phyloP scores from a whole-genome alignment of 2,329 filamentous ascomycete genomes.

The Aspergillus niger region DNA sequence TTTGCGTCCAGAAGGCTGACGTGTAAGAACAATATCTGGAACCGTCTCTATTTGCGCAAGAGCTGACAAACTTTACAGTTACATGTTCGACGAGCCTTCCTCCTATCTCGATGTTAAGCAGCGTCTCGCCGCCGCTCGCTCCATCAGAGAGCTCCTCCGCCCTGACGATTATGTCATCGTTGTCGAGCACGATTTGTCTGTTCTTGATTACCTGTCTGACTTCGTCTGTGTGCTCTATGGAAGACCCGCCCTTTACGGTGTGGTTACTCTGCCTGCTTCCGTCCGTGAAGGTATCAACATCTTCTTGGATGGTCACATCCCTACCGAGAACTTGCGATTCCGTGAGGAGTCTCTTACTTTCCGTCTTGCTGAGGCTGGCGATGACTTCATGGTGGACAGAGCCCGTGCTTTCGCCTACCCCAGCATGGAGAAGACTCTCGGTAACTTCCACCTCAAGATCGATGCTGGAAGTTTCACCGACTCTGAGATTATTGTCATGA shows the following conservation, averaged over 20 bases:
- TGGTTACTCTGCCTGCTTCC: constrained; percentile 91
- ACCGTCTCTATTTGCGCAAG: not conserved
- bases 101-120: constrained; percentile 99
- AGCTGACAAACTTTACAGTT: constrained; percentile 50
- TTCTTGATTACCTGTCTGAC: constrained; percentile 97
- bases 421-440: constrained; percentile 87
- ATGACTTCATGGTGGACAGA: constrained; percentile 85
- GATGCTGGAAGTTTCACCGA: constrained; percentile 89
- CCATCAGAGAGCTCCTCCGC: constrained; percentile 87
- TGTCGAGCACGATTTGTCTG: constrained; percentile 98
- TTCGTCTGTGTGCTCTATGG: constrained; percentile 98
- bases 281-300: constrained; percentile 99
- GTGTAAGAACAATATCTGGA: constrained; percentile 57
- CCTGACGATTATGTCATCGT: constrained; percentile 96
- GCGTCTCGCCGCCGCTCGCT: constrained; percentile 85
- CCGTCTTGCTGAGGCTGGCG: constrained; percentile 84
- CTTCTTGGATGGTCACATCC: constrained; percentile 97
- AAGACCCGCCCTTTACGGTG: constrained; percentile 92
- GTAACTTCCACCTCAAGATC: constrained; percentile 80
- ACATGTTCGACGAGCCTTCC: constrained; percentile 99
- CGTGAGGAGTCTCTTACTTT: constrained; percentile 95
- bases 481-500: constrained; percentile 99
- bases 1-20: constrained; percentile 93
- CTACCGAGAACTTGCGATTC: constrained; percentile 97
- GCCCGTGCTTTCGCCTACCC: constrained; percentile 85